Percentiles rank a stretch among this genome's conserved stretches.
Evolutionary conservation across 1,284 basidiomycete species (phyloP).

Genomic region (Porodaedalea pini): DNA sequence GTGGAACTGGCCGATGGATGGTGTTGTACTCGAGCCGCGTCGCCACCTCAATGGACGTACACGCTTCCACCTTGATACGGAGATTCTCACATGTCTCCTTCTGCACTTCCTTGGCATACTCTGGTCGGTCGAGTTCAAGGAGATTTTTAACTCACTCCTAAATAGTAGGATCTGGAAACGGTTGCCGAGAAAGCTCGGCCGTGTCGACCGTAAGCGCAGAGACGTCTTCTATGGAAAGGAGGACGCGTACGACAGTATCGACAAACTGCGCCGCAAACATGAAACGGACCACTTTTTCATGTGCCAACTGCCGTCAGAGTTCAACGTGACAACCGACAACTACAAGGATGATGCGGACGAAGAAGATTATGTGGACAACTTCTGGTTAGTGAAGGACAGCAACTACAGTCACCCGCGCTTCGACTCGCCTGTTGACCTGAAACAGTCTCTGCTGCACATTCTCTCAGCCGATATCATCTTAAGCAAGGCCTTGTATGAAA

Average conservation of each 20-base stretch:
- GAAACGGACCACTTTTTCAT: slow-evolving; percentile 18
- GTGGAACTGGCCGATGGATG: slow-evolving; percentile 41
- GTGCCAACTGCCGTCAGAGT: slow-evolving; percentile 15
- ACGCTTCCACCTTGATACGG: slow-evolving; percentile 43
- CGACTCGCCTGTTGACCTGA: slow-evolving; percentile 17
- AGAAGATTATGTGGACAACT: background rate
- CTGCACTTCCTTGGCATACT: slow-evolving; percentile 40
- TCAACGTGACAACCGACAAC: background rate
- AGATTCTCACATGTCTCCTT: slow-evolving; percentile 42
- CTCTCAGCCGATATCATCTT: slow-evolving; percentile 38
- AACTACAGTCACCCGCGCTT: background rate
- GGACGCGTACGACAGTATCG: background rate
- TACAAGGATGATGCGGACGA: background rate
- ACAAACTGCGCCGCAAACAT: background rate
- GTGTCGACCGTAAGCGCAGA: slow-evolving; percentile 7
- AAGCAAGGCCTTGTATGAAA: slow-evolving; percentile 33
- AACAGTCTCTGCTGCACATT: slow-evolving; percentile 33
- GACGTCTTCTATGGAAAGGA: slow-evolving; percentile 6
- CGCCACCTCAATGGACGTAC: slow-evolving; percentile 45
- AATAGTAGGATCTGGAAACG: slow-evolving; percentile 35
- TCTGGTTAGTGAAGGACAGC: background rate
- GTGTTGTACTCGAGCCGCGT: slow-evolving; percentile 40
- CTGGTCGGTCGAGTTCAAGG: slow-evolving; percentile 40
- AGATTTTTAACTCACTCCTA: slow-evolving; percentile 30
- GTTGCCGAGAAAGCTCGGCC: slow-evolving; percentile 2